Percentiles rank a stretch among this genome's conserved stretches.
phyloP scores from a whole-genome alignment of 2,329 filamentous ascomycete species.

The Sphaceloma murrayae region DNA sequence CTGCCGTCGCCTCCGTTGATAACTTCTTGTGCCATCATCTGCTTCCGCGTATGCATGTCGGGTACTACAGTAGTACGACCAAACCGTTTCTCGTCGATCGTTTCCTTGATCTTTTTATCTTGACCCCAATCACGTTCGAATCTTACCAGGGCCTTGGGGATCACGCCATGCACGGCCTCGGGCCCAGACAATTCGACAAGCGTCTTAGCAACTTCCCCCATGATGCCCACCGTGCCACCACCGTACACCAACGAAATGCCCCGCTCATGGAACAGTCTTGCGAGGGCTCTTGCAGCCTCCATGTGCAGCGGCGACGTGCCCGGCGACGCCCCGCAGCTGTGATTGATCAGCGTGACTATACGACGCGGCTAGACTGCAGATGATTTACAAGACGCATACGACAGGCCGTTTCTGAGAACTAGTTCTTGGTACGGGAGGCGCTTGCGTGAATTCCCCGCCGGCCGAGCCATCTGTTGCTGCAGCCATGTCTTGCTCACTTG shows the following conservation, averaged over 20 bases:
- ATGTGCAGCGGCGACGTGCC: constrained; percentile 67
- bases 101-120: constrained; percentile 31
- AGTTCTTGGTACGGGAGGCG: not conserved
- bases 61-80: constrained; percentile 79
- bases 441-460: not conserved
- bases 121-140: constrained; percentile 61
- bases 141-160: constrained; percentile 72
- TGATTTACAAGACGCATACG: constrained; percentile 73
- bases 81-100: constrained; percentile 58
- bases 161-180: constrained; percentile 79
- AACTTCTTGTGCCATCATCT: constrained; percentile 84
- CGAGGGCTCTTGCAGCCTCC: constrained; percentile 67
- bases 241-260: constrained; percentile 86
- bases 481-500: not conserved
- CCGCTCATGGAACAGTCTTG: constrained; percentile 60
- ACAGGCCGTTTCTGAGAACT: constrained; percentile 39
- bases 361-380: not conserved
- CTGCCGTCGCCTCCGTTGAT: constrained; percentile 69
- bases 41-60: constrained; percentile 95
- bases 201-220: constrained; percentile 86
- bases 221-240: constrained; percentile 85
- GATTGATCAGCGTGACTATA: constrained; percentile 15
- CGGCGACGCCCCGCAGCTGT: constrained; percentile 67
- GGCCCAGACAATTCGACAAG: constrained; percentile 77
- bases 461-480: not conserved